Evolutionary conservation across 371 early-diverging fungal genomes (phyloP).

Genomic region (Rhizopus stolonifer): DNA sequence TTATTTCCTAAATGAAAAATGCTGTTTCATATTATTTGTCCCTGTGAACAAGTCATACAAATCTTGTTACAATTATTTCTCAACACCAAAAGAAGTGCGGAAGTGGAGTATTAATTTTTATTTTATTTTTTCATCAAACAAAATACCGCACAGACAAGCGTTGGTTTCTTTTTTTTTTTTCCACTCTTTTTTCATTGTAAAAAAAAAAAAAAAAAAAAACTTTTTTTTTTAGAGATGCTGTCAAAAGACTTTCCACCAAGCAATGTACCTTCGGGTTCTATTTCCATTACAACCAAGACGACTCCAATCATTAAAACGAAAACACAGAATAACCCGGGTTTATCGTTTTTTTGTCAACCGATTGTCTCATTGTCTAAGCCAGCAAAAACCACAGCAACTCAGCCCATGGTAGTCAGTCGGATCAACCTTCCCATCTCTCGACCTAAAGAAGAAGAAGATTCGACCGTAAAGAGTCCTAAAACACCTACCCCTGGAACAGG

Average conservation of each 20-base stretch:
- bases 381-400: conserved; percentile 3
- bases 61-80: no score
- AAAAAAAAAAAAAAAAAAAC: no score
- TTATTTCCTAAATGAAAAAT: no score
- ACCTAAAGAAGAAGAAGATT: background rate
- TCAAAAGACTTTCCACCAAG: background rate
- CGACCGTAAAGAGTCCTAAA: background rate
- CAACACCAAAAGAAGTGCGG: background rate
- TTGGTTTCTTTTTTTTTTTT: background rate
- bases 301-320: conserved; percentile 7
- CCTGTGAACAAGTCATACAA: no score
- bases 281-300: background rate
- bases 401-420: conserved; percentile 26
- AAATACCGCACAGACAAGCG: conserved; percentile 1
- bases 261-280: conserved; percentile 1
- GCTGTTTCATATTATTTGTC: no score
- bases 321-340: conserved; percentile 21
- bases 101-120: background rate
- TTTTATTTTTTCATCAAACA: background rate
- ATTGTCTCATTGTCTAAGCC: conserved; percentile 1
- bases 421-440: conserved; percentile 10
- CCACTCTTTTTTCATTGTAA: background rate
- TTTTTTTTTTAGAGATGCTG: background rate
- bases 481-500: no score
- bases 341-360: conserved; percentile 30